A percentile compares a stretch with the other conserved stretches of the same genome.
Conservation (phyloP, 2,329 filamentous ascomycete species). For the Penicillium fuscoglaucum region DNA sequence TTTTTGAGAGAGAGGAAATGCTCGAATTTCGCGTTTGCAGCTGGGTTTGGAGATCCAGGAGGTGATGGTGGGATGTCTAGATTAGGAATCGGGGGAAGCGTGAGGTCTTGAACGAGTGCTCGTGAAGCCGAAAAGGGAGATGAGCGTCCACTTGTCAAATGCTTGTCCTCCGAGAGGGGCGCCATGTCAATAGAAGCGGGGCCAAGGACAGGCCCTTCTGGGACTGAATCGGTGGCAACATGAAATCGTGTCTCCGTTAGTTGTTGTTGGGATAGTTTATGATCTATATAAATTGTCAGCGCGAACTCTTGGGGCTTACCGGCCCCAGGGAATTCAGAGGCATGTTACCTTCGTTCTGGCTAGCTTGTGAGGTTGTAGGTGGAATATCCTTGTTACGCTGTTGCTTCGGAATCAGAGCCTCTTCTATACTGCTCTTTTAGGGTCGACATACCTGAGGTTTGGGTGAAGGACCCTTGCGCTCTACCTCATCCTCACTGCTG, state of each 20-base stretch:
- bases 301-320: not conserved
- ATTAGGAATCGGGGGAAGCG: constrained; percentile 49
- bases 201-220: constrained; percentile 37
- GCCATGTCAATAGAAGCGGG: constrained; percentile 34
- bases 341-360: constrained; percentile 11
- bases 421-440: not conserved
- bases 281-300: constrained; percentile 6
- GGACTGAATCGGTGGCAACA: constrained; percentile 13
- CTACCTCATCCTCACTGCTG: constrained; percentile 47
- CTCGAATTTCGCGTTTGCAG: constrained; percentile 57
- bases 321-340: not conserved
- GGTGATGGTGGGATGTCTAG: constrained; percentile 49
- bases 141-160: constrained; percentile 23
- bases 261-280: not conserved
- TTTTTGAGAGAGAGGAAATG: constrained; percentile 63
- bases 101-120: constrained; percentile 57
- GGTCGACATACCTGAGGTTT: constrained; percentile 25
- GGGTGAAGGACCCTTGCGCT: constrained; percentile 15
- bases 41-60: constrained; percentile 46
- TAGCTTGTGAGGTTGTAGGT: constrained; percentile 1
- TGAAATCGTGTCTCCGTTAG: constrained; percentile 1
- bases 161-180: constrained; percentile 15
- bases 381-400: constrained; percentile 3
- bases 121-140: constrained; percentile 54
- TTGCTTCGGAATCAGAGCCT: not conserved